A percentile compares a stretch with the other conserved stretches of the same genome.
phyloP scores from a whole-genome alignment of 371 early-diverging fungal species.

The Mortierella sp. region DNA sequence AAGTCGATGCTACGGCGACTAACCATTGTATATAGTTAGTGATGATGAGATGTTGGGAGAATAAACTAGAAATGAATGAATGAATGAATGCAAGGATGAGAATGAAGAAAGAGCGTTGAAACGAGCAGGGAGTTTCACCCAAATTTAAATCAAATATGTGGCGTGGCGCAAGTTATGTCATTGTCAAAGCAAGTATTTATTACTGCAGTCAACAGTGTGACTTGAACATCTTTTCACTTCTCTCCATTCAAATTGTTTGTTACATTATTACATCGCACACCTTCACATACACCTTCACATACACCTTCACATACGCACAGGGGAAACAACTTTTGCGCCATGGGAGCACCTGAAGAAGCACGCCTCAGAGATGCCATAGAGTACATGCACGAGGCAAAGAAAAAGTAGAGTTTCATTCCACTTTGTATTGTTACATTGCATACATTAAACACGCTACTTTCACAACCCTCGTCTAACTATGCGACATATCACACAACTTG shows the following conservation, averaged over 20 bases:
- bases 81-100: not conserved
- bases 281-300: too few relatives aligned
- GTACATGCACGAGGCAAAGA: slow-evolving; percentile 76
- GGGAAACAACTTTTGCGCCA: not conserved
- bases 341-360: slow-evolving; percentile 44
- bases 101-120: not conserved
- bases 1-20: slow-evolving; percentile 45
- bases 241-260: too few relatives aligned
- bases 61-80: not conserved
- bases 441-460: not conserved
- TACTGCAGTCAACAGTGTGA: too few relatives aligned
- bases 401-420: slow-evolving; percentile 62
- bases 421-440: not conserved
- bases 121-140: not conserved
- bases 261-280: too few relatives aligned
- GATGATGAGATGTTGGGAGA: not conserved
- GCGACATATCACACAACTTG: not conserved
- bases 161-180: too few relatives aligned
- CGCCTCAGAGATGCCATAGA: slow-evolving; percentile 70
- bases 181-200: too few relatives aligned
- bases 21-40: slow-evolving; percentile 20
- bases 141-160: not conserved
- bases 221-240: too few relatives aligned
- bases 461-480: not conserved
- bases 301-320: too few relatives aligned